phyloP scores from a whole-genome alignment of 2,329 filamentous ascomycete genomes.

The Paraphaeosphaeria sporulosa region DNA sequence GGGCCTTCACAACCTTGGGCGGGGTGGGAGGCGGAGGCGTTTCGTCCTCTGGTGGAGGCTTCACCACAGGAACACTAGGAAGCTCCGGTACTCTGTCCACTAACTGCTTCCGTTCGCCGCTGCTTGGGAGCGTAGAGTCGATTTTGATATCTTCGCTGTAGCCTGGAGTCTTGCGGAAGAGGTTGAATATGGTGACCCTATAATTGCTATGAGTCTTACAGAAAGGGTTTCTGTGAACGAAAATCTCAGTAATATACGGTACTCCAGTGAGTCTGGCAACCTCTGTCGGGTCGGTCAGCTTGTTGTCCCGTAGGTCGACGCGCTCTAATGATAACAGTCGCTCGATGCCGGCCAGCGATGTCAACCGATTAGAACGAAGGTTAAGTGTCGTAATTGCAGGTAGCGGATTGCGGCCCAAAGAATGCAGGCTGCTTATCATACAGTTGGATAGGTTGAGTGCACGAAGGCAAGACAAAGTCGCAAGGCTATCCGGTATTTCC shows the following conservation, averaged over 20 bases:
- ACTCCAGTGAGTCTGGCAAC: constrained; percentile 88
- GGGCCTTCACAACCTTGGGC: constrained; percentile 60
- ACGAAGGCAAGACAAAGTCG: constrained; percentile 83
- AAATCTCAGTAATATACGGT: constrained; percentile 90
- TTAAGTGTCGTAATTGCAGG: constrained; percentile 95
- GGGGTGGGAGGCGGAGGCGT: constrained; percentile 64
- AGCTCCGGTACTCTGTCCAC: constrained; percentile 81
- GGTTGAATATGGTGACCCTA: constrained; percentile 90
- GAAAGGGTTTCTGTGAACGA: constrained; percentile 91
- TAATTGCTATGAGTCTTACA: constrained; percentile 86
- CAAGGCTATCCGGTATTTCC: constrained; percentile 92
- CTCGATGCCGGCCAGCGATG: constrained; percentile 88
- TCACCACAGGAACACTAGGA: constrained; percentile 79
- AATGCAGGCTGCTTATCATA: constrained; percentile 96
- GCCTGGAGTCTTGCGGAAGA: constrained; percentile 89
- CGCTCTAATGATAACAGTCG: constrained; percentile 87
- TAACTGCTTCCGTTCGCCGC: constrained; percentile 82
- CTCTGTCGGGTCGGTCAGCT: constrained; percentile 87
- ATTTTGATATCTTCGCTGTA: constrained; percentile 91
- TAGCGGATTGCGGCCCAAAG: constrained; percentile 82
- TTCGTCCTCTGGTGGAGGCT: constrained; percentile 69
- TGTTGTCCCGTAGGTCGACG: constrained; percentile 90
- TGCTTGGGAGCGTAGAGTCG: constrained; percentile 83
- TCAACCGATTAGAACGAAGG: constrained; percentile 84
- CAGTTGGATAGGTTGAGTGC: constrained; percentile 94